Conservation (phyloP, 352 stramenopile species). For the Hyaloperonospora brassicae region DNA sequence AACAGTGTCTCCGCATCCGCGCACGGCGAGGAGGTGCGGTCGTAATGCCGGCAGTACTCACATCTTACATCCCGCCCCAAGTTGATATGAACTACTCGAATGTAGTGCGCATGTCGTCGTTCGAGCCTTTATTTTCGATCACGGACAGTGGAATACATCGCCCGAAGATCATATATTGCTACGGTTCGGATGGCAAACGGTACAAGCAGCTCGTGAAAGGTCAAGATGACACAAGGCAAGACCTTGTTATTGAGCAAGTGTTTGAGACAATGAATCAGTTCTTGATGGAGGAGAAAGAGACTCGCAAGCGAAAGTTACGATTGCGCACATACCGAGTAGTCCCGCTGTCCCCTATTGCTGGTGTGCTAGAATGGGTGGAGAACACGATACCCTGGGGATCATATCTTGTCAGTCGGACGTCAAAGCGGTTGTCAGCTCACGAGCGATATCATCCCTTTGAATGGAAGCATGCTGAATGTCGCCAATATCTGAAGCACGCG, state of each 20-base stretch:
- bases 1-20: slow-evolving; percentile 61
- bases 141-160: slow-evolving; percentile 92
- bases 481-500: slow-evolving; percentile 63
- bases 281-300: slow-evolving; percentile 55
- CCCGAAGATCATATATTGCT: slow-evolving; percentile 96
- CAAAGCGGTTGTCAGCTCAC: slow-evolving; percentile 74
- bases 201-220: slow-evolving; percentile 97
- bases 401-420: slow-evolving; percentile 72
- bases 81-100: slow-evolving; percentile 77
- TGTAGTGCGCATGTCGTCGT: slow-evolving; percentile 81
- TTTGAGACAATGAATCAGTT: slow-evolving; percentile 89
- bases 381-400: slow-evolving; percentile 92
- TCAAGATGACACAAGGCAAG: slow-evolving; percentile 81
- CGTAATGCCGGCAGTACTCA: slow-evolving; percentile 77
- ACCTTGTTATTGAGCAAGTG: slow-evolving; percentile 86
- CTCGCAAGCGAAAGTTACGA: slow-evolving; percentile 59
- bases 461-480: slow-evolving; percentile 85
- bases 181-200: slow-evolving; percentile 85
- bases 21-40: slow-evolving; percentile 35
- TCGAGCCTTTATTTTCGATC: slow-evolving; percentile 89
- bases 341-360: slow-evolving; percentile 83
- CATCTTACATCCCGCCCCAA: slow-evolving; percentile 48
- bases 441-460: slow-evolving; percentile 92
- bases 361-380: slow-evolving; percentile 98
- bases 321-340: slow-evolving; percentile 97